These are phyloP conservation scores for Paragyromitra xinjiangensis DNA, from an alignment of 495 filamentous ascomycete genomes.

Conservation along the genomic window DNA sequence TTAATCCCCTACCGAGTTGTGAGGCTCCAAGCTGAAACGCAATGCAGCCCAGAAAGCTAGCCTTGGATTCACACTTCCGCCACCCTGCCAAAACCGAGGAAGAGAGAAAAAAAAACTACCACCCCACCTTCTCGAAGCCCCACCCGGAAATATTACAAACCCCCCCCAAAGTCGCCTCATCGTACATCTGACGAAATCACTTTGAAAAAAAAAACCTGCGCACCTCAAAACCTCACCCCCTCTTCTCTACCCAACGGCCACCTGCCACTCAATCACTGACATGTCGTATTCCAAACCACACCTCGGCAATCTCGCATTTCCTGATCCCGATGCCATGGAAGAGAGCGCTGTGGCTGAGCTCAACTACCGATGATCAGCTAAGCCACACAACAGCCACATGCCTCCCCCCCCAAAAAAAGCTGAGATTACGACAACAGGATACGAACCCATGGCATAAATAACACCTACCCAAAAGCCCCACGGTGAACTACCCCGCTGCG, in stretches of 20 bases:
- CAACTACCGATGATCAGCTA: slow-evolving; percentile 9
- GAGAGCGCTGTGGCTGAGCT: slow-evolving; percentile 18
- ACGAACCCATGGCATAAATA: neutral
- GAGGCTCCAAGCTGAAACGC: slow-evolving; percentile 20
- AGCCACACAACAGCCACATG: slow-evolving; percentile 32
- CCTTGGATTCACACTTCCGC: slow-evolving; percentile 6
- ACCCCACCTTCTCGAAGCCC: neutral
- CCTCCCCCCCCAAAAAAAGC: neutral
- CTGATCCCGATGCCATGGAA: slow-evolving; percentile 43
- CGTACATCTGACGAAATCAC: slow-evolving; percentile 1
- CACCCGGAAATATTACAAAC: slow-evolving; percentile 6
- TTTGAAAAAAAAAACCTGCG: slow-evolving; percentile 6
- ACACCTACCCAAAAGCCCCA: neutral
- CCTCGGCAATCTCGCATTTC: slow-evolving; percentile 47
- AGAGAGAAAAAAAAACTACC: no score
- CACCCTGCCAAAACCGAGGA: slow-evolving; percentile 16
- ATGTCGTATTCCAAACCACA: slow-evolving; percentile 34
- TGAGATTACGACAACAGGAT: neutral
- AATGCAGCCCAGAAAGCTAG: slow-evolving; percentile 20
- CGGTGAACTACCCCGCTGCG: neutral
- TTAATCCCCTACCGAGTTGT: slow-evolving; percentile 1
- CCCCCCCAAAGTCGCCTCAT: neutral
- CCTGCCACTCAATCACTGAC: slow-evolving; percentile 32
- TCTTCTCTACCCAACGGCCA: neutral
- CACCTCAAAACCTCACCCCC: slow-evolving; percentile 30